These are phyloP conservation scores for Carex kokanica DNA, from an alignment of 176 grass and related monocot genomes.

Conservation along the genomic window DNA sequence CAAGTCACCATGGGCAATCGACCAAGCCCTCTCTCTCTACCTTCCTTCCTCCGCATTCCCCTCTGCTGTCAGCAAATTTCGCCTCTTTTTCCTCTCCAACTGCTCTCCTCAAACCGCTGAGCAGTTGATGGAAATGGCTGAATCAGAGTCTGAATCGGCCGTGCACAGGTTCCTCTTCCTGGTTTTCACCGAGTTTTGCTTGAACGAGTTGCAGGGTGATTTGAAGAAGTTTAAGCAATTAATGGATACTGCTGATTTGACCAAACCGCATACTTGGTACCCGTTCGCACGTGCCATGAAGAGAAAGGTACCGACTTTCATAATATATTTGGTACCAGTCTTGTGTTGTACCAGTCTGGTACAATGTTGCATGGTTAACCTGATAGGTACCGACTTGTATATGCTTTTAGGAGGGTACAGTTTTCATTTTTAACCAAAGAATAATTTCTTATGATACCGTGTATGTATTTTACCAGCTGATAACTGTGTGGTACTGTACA, in stretches of 20 bases:
- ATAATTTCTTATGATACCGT: too few species aligned
- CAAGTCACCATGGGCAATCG: constrained; percentile 57
- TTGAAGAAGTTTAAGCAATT: constrained; percentile 38
- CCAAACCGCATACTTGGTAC: constrained; percentile 80
- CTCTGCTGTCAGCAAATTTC: constrained; percentile 42
- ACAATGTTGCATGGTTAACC: too few species aligned
- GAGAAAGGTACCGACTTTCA: neutral
- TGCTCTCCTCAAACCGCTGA: constrained; percentile 35
- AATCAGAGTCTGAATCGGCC: neutral
- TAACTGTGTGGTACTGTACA: too few species aligned
- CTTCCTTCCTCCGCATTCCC: constrained; percentile 57
- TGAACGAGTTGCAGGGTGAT: constrained; percentile 45
- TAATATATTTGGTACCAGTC: too few species aligned
- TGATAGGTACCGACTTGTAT: too few species aligned
- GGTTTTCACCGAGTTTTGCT: constrained; percentile 66
- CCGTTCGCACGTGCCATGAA: constrained; percentile 92
- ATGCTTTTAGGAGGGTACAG: too few species aligned
- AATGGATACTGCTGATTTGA: constrained; percentile 78
- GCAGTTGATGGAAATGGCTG: constrained; percentile 36
- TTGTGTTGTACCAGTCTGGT: too few species aligned
- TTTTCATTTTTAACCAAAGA: too few species aligned
- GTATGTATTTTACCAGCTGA: too few species aligned
- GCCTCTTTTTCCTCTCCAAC: constrained; percentile 50
- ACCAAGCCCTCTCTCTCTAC: constrained; percentile 85
- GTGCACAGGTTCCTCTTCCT: constrained; percentile 68